Conservation (phyloP, 495 filamentous ascomycete genomes). For the Aspergillus mulundensis region DNA sequence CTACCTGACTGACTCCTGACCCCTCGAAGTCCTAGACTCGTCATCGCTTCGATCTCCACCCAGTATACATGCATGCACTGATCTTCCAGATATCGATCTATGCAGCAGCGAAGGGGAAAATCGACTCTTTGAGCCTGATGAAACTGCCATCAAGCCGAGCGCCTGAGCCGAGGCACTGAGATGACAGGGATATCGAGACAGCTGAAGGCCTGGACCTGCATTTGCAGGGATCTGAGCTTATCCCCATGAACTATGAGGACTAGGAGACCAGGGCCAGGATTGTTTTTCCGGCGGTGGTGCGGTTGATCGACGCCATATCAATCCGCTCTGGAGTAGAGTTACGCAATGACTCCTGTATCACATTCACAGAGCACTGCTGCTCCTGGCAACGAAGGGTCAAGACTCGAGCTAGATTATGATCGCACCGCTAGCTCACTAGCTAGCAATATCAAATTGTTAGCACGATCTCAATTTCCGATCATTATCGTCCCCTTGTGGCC, state of each 20-base stretch:
- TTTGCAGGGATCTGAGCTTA: not conserved
- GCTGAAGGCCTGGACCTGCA: not conserved
- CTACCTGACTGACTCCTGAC: not conserved
- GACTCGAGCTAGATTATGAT: not conserved
- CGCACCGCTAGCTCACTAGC: not conserved
- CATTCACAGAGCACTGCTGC: not conserved
- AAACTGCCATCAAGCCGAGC: not conserved
- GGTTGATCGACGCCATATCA: constrained; percentile 4
- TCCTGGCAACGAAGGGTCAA: not conserved
- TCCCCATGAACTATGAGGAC: not conserved
- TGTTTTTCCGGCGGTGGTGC: not conserved
- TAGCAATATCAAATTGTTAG: not conserved
- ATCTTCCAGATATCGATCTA: not conserved
- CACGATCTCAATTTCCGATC: not conserved
- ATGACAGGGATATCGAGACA: not conserved
- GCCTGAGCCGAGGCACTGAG: not conserved
- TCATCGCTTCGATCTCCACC: not conserved
- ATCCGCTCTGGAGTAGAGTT: not conserved
- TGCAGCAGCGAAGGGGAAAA: not conserved
- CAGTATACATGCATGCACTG: not conserved
- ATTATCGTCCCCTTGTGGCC: not conserved
- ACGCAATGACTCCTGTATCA: not conserved
- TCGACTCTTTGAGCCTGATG: not conserved
- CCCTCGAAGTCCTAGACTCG: not conserved
- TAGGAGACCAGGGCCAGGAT: not conserved